phyloP scores from a whole-genome alignment of 2,329 filamentous ascomycete species.

The Epichloe coenophiala region DNA sequence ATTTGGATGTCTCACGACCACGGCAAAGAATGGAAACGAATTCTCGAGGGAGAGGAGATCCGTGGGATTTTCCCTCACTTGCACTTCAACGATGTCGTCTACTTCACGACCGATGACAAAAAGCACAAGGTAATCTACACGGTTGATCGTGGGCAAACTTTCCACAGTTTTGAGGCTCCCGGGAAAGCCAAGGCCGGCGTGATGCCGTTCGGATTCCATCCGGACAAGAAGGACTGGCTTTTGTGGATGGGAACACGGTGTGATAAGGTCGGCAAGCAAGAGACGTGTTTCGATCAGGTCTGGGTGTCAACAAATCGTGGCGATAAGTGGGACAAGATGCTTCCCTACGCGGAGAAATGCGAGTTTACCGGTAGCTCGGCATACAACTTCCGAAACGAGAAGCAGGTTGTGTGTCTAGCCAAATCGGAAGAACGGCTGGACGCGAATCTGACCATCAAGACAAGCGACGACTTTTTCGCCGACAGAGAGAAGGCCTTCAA shows the following conservation, averaged over 20 bases:
- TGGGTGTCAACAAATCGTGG: conserved; percentile 71
- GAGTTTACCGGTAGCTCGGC: conserved; percentile 64
- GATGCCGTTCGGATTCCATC: conserved; percentile 62
- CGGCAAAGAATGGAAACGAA: conserved; percentile 69
- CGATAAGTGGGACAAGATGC: conserved; percentile 61
- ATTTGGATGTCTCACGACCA: conserved; percentile 73
- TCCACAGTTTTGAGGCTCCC: conserved; percentile 61
- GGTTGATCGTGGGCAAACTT: conserved; percentile 59
- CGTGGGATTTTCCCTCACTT: conserved; percentile 60
- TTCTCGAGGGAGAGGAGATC: conserved; percentile 57
- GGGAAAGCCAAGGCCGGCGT: conserved; percentile 28
- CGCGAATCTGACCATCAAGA: conserved; percentile 55
- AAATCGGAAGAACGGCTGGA: conserved; percentile 43
- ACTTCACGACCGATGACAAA: conserved; percentile 55
- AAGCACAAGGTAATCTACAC: conserved; percentile 61
- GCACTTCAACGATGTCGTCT: conserved; percentile 74
- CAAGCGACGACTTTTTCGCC: conserved; percentile 66
- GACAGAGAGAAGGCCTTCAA: conserved; percentile 44
- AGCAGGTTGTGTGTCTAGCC: conserved; percentile 46
- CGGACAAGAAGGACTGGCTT: conserved; percentile 74
- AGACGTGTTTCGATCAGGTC: conserved; percentile 58
- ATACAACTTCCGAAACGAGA: conserved; percentile 36
- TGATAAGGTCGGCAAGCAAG: conserved; percentile 32
- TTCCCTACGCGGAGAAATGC: conserved; percentile 65
- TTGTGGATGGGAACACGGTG: conserved; percentile 79